phyloP scores from a whole-genome alignment of 1,284 basidiomycete species.

The Chalciporus sp. region DNA sequence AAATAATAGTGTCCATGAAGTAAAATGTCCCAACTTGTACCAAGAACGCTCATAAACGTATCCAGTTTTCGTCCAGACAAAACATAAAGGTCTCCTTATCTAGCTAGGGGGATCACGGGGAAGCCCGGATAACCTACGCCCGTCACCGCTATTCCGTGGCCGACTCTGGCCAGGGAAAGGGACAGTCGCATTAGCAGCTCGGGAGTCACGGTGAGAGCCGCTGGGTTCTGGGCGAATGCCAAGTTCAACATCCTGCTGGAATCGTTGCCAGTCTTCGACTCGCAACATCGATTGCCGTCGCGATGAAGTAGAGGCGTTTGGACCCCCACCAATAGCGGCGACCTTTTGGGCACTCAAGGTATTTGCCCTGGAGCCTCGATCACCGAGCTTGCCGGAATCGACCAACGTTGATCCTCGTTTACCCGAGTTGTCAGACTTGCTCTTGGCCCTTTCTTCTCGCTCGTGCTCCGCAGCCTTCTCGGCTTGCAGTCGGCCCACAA shows the following conservation, averaged over 20 bases:
- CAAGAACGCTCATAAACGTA: conserved; percentile 23
- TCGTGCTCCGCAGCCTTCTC: conserved; percentile 62
- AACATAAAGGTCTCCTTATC: neutral
- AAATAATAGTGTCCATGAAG: conserved; percentile 22
- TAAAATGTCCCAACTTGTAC: conserved; percentile 20
- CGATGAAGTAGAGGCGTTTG: conserved; percentile 42
- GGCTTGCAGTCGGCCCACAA: conserved; percentile 66
- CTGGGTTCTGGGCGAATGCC: conserved; percentile 32
- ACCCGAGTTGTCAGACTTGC: conserved; percentile 45
- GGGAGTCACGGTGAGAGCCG: conserved; percentile 40
- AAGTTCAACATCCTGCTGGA: conserved; percentile 57
- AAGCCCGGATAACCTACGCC: conserved; percentile 24
- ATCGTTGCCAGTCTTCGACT: conserved; percentile 80
- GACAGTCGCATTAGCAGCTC: conserved; percentile 38
- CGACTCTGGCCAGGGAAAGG: conserved; percentile 48
- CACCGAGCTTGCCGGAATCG: conserved; percentile 32
- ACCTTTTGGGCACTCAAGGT: conserved; percentile 64
- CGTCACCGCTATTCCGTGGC: conserved; percentile 32
- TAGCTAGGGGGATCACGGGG: conserved; percentile 36
- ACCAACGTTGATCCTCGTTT: conserved; percentile 32
- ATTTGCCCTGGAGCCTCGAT: conserved; percentile 49
- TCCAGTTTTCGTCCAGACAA: conserved; percentile 3
- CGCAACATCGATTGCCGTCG: conserved; percentile 72
- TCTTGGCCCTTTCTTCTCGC: conserved; percentile 45
- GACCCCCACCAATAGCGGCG: conserved; percentile 42